A percentile compares a stretch with the other conserved stretches of the same genome.
phyloP scores from a whole-genome alignment of 2,329 filamentous ascomycete genomes.

The Trichothecium roseum region DNA sequence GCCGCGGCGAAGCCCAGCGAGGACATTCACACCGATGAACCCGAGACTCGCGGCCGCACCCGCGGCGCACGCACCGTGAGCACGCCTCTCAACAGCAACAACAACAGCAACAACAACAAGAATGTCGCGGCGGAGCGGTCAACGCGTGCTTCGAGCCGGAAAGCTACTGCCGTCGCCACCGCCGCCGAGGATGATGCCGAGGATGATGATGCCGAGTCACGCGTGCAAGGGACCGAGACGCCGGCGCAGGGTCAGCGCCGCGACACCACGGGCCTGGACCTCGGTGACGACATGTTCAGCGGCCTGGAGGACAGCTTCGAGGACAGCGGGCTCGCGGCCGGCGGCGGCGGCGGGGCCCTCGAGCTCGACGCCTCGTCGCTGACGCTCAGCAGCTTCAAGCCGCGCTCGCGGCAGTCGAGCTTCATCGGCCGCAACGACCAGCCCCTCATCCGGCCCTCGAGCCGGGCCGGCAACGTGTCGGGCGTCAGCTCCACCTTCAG shows the following conservation, averaged over 20 bases:
- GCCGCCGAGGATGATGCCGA: background rate
- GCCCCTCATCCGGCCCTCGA: conserved; percentile 39
- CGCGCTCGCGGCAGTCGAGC: conserved; percentile 35
- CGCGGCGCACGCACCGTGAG: conserved; percentile 14
- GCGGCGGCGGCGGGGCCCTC: conserved; percentile 15
- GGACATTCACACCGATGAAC: background rate
- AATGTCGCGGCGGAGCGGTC: too few species aligned
- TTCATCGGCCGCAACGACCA: conserved; percentile 39
- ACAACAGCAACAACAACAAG: too few species aligned
- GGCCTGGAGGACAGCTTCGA: conserved; percentile 32
- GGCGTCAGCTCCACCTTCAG: conserved; percentile 41
- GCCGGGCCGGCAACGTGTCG: conserved; percentile 35
- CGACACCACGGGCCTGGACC: conserved; percentile 37
- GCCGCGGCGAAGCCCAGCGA: background rate
- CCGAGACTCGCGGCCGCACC: conserved; percentile 10
- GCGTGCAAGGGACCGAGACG: conserved; percentile 1
- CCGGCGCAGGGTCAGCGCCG: conserved; percentile 19
- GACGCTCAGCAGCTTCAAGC: conserved; percentile 19
- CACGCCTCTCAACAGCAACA: conserved; percentile 9
- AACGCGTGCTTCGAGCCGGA: too few species aligned
- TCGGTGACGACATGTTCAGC: conserved; percentile 37
- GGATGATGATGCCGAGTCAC: background rate
- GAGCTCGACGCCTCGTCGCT: conserved; percentile 35
- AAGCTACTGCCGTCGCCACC: conserved; percentile 6
- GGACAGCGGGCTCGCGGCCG: conserved; percentile 10